These are phyloP conservation scores for Magnolia officinalis DNA, from an alignment of 164 flowering plant species.

Conservation along the genomic window DNA sequence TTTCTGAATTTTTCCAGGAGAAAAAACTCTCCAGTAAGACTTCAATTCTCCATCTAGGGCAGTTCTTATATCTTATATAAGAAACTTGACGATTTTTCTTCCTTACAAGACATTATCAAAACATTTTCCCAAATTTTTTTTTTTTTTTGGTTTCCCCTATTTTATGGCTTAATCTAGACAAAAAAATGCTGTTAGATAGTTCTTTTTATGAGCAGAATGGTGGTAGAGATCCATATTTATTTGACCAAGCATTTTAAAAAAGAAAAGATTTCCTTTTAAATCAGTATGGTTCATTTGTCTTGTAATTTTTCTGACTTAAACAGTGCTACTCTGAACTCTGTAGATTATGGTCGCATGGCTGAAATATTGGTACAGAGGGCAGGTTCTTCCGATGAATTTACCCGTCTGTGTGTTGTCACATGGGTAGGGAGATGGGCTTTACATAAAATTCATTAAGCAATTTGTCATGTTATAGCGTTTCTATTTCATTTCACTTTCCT, in stretches of 20 bases:
- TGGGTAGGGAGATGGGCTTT: conserved; percentile 58
- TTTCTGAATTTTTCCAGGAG: conserved; percentile 96
- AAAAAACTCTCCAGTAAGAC: conserved; percentile 94
- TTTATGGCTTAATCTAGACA: background rate
- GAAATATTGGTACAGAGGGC: conserved; percentile 97
- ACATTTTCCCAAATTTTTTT: too few species aligned
- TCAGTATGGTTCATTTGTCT: conserved; percentile 4
- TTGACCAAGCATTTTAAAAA: background rate
- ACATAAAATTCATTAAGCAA: background rate
- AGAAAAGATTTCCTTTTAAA: background rate
- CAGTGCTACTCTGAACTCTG: conserved; percentile 84
- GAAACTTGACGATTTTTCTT: too few species aligned
- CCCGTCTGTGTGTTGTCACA: conserved; percentile 84
- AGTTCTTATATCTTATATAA: too few species aligned
- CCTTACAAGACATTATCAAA: too few species aligned
- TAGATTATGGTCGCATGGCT: conserved; percentile 99
- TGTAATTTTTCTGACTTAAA: conserved; percentile 44
- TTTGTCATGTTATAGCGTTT: background rate
- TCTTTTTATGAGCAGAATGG: background rate
- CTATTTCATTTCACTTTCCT: background rate
- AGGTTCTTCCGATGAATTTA: conserved; percentile 81
- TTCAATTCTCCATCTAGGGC: background rate
- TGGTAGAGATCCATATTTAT: background rate
- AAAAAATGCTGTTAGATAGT: background rate
- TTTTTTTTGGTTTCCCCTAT: too few species aligned